These are phyloP conservation scores for Salix dunnii DNA, from an alignment of 345 rosid species.

Conservation along the genomic window DNA sequence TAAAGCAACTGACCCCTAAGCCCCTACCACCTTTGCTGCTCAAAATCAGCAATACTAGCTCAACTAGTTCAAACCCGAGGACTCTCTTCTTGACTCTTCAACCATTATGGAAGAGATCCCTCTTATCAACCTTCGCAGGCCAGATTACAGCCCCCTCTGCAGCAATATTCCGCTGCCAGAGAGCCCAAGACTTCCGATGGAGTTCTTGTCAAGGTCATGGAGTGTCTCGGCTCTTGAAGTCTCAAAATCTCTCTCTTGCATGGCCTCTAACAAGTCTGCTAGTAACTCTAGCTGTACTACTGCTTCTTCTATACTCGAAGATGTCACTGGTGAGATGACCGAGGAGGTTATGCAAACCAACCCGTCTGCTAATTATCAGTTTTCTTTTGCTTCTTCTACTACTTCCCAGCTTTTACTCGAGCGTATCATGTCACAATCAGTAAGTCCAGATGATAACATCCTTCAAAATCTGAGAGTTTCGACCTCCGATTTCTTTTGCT, in stretches of 20 bases:
- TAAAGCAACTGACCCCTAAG: neutral
- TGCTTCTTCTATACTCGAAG: slow-evolving; percentile 59
- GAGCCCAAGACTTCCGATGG: slow-evolving; percentile 90
- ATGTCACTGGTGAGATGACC: slow-evolving; percentile 29
- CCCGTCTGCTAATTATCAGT: slow-evolving; percentile 31
- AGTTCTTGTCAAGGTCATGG: slow-evolving; percentile 90
- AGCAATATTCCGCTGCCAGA: slow-evolving; percentile 52
- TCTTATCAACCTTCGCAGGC: slow-evolving; percentile 37
- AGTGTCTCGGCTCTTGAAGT: slow-evolving; percentile 77
- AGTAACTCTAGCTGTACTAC: slow-evolving; percentile 18
- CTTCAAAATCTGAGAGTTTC: neutral
- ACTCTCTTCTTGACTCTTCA: neutral
- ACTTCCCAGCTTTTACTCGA: slow-evolving; percentile 92
- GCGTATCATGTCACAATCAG: slow-evolving; percentile 95
- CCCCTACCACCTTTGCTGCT: neutral
- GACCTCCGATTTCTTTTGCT: neutral
- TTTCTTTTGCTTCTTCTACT: slow-evolving; percentile 65
- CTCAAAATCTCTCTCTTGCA: slow-evolving; percentile 56
- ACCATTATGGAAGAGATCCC: slow-evolving; percentile 35
- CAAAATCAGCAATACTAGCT: neutral
- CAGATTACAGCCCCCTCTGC: slow-evolving; percentile 25
- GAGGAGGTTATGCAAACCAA: slow-evolving; percentile 1
- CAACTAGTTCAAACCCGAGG: neutral
- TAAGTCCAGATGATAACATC: slow-evolving; percentile 17
- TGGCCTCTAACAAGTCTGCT: slow-evolving; percentile 17